phyloP scores from a whole-genome alignment of 352 stramenopile genomes.

The Globisporangium uncinulatum region DNA sequence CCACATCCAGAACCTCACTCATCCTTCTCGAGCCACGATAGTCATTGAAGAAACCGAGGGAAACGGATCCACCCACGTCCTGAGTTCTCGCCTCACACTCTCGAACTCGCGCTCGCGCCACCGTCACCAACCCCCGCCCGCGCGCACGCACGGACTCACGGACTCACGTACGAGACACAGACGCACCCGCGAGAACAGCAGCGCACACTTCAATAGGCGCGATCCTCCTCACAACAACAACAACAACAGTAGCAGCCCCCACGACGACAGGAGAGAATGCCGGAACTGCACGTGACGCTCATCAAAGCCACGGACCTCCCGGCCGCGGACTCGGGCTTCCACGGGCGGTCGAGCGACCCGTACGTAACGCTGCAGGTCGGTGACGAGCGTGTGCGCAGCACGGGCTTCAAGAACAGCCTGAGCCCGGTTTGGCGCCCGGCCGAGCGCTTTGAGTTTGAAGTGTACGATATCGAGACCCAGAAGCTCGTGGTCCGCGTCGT shows the following conservation, averaged over 20 bases:
- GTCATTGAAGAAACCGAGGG: neutral
- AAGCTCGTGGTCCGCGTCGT: constrained; percentile 54
- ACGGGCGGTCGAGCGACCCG: constrained; percentile 58
- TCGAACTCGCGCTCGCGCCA: neutral
- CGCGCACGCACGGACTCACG: neutral
- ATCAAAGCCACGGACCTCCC: constrained; percentile 60
- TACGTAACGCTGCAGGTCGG: constrained; percentile 63
- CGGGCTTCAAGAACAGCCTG: constrained; percentile 37
- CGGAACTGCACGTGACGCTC: constrained; percentile 59
- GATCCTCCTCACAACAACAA: neutral
- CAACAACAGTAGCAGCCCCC: neutral
- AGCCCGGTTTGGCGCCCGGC: constrained; percentile 70
- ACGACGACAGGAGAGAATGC: constrained; percentile 24
- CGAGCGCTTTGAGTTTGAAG: constrained; percentile 68
- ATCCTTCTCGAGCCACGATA: constrained; percentile 1
- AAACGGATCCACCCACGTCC: constrained; percentile 2
- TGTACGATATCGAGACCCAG: constrained; percentile 31
- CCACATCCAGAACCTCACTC: constrained; percentile 5
- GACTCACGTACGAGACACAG: neutral
- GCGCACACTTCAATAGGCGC: too few relatives aligned
- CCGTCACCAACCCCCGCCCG: neutral
- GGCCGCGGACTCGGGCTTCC: constrained; percentile 47
- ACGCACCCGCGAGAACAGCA: too few relatives aligned
- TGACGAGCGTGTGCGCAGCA: constrained; percentile 41
- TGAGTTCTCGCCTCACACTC: constrained; percentile 10